Evolutionary conservation across 1,284 basidiomycete genomes (phyloP).

Genomic region (Cryptococcus deneoformans): DNA sequence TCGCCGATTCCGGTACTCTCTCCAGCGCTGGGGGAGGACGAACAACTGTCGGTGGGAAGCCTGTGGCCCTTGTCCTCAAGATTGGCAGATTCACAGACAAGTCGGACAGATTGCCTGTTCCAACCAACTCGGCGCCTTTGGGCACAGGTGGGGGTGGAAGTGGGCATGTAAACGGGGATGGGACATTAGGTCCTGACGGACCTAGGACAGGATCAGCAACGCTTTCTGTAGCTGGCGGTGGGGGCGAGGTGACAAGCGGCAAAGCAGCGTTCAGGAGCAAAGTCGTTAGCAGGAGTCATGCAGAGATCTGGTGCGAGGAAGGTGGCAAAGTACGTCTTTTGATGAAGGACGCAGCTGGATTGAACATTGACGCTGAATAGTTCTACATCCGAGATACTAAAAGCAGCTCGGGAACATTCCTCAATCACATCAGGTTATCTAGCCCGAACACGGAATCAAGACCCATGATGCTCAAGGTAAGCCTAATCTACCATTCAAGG

Average conservation of each 20-base stretch:
- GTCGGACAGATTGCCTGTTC: conserved; percentile 4
- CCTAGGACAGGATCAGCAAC: conserved; percentile 1
- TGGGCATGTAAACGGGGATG: not conserved
- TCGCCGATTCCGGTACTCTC: conserved; percentile 4
- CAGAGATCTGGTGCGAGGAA: conserved; percentile 81
- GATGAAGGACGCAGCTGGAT: not conserved
- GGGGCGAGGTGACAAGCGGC: conserved; percentile 63
- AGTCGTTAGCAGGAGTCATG: conserved; percentile 91
- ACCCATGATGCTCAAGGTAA: conserved; percentile 68
- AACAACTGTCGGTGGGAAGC: conserved; percentile 51
- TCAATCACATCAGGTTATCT: conserved; percentile 89
- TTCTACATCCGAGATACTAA: conserved; percentile 93
- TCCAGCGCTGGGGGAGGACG: conserved; percentile 10
- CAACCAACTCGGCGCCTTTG: conserved; percentile 5
- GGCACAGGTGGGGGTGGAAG: not conserved
- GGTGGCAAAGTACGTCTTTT: conserved; percentile 52
- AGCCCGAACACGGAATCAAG: conserved; percentile 77
- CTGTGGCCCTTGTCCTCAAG: conserved; percentile 60
- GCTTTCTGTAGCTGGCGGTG: conserved; percentile 41
- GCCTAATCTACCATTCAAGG: not conserved
- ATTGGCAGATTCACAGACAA: conserved; percentile 88
- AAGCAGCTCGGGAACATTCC: conserved; percentile 86
- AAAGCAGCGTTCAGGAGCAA: conserved; percentile 96
- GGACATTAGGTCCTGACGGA: conserved; percentile 7
- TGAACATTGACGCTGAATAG: conserved; percentile 29